Conservation (phyloP, 495 filamentous ascomycete species). For the Penicilliopsis zonata region DNA sequence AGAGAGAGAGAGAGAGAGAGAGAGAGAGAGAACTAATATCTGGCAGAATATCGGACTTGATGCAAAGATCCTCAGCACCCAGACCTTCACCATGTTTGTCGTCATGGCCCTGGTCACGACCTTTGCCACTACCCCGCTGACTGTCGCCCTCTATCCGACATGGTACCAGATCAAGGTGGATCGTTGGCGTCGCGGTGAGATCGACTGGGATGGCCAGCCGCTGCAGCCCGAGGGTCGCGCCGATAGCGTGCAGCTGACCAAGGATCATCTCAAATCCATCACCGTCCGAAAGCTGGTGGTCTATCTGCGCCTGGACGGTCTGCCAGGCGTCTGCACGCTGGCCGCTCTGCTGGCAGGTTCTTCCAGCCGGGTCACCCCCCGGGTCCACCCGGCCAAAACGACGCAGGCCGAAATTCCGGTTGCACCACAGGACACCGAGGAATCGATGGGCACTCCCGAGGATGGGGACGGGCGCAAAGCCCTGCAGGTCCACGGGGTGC, state of each 20-base stretch:
- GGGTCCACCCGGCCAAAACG: conserved; percentile 37
- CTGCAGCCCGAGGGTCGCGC: conserved; percentile 26
- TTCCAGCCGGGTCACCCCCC: conserved; percentile 15
- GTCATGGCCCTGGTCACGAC: conserved; percentile 94
- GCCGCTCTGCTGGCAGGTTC: conserved; percentile 60
- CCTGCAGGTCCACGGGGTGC: conserved; percentile 74
- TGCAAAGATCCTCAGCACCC: conserved; percentile 74
- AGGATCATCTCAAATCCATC: conserved; percentile 21
- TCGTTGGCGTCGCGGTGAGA: conserved; percentile 83
- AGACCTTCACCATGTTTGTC: conserved; percentile 97
- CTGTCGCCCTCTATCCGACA: conserved; percentile 63
- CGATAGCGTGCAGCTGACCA: conserved; percentile 28
- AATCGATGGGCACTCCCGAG: conserved; percentile 9
- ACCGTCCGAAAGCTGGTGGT: conserved; percentile 41
- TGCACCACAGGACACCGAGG: conserved; percentile 11
- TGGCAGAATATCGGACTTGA: conserved; percentile 83
- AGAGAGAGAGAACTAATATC: conserved; percentile 1
- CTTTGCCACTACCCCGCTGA: conserved; percentile 79
- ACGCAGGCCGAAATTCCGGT: conserved; percentile 8
- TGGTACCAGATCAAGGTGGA: conserved; percentile 89
- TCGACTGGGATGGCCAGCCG: conserved; percentile 78
- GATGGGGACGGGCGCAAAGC: conserved; percentile 22
- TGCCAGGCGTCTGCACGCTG: conserved; percentile 78
- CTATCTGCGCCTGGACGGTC: conserved; percentile 77
- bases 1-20: too few species aligned